These are phyloP conservation scores for Colletotrichum liaoningense DNA, from an alignment of 2,329 filamentous ascomycete species.

Conservation along the genomic window DNA sequence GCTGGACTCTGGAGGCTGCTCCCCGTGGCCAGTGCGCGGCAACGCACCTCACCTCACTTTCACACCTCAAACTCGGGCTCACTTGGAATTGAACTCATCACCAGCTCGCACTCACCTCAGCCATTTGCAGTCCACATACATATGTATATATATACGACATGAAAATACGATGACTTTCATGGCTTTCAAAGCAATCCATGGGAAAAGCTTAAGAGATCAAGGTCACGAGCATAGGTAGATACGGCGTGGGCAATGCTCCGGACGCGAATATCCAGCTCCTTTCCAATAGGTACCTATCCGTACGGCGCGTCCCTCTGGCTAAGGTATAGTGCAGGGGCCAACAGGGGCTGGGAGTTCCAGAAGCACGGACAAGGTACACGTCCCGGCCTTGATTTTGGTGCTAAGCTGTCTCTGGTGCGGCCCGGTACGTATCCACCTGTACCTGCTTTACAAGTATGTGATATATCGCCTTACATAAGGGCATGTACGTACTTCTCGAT, in stretches of 20 bases:
- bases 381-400: not conserved
- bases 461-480: slow-evolving; percentile 20
- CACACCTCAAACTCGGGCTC: not conserved
- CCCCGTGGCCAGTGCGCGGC: slow-evolving; percentile 13
- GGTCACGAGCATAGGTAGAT: not conserved
- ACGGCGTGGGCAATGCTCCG: slow-evolving; percentile 6
- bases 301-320: not conserved
- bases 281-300: too few species aligned
- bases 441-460: slow-evolving; percentile 16
- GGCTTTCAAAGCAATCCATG: too few species aligned
- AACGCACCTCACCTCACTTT: not conserved
- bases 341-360: slow-evolving; percentile 26
- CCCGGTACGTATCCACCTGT: slow-evolving; percentile 29
- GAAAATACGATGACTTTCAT: too few species aligned
- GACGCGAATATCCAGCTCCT: not conserved
- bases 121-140: not conserved
- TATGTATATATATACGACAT: too few species aligned
- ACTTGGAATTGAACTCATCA: not conserved
- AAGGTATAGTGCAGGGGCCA: slow-evolving; percentile 24
- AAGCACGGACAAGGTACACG: slow-evolving; percentile 17
- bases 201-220: not conserved
- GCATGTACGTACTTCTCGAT: not conserved
- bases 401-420: slow-evolving; percentile 6
- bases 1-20: slow-evolving; percentile 14
- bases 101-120: not conserved